Percentiles rank a stretch among this genome's conserved stretches.
These are phyloP conservation scores for Apiospora koreana DNA, from an alignment of 2,329 filamentous ascomycete genomes.

Conservation along the genomic window DNA sequence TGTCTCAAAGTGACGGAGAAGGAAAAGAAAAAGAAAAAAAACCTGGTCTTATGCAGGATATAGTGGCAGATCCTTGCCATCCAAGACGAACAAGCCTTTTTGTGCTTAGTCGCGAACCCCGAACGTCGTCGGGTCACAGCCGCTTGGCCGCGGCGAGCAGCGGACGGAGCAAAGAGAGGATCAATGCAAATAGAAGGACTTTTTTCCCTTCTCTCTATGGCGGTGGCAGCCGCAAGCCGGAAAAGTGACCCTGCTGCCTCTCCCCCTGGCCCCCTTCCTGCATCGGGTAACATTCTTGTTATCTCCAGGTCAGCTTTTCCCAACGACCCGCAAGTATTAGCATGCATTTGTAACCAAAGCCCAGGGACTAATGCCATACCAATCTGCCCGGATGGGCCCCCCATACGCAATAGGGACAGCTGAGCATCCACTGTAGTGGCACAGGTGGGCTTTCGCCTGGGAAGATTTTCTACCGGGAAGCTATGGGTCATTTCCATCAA, in stretches of 20 bases:
- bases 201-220: background rate
- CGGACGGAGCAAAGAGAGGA: background rate
- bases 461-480: background rate
- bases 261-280: background rate
- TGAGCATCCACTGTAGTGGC: constrained; percentile 1
- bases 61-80: background rate
- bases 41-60: background rate
- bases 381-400: background rate
- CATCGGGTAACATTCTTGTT: background rate
- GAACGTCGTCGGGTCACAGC: background rate
- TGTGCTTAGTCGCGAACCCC: background rate
- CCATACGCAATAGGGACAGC: background rate
- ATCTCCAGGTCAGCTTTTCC: background rate
- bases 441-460: background rate
- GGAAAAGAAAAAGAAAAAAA: no score
- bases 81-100: background rate
- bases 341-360: background rate
- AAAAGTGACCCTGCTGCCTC: background rate
- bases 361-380: background rate
- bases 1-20: background rate
- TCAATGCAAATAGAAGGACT: background rate
- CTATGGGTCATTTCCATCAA: background rate
- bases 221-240: background rate
- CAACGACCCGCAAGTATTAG: constrained; percentile 6
- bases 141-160: background rate